Base-by-base conservation (phyloP, 1,139 yeast species). In the Chernovozyma aurita region DNA sequence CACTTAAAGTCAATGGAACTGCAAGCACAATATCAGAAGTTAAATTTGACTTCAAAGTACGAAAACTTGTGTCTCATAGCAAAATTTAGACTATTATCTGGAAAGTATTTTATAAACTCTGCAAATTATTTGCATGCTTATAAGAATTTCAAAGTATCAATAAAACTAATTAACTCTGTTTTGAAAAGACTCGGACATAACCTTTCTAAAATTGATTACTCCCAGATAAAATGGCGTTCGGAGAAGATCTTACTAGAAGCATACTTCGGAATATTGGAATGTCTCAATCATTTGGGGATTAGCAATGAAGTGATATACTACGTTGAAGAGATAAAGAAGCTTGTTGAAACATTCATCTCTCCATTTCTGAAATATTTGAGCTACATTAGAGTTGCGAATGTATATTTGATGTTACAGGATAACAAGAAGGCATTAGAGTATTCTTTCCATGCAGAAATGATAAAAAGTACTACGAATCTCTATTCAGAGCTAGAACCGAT, bases 251-350 rank as follows among this genome's bases (percentile, higher is more conserved):
- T 78, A 24, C 49, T 63, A 9, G 50, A 55, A 4, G 43, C 71
- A 4, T 72, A 71, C 46, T 51, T 53, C 13, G 38, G 42, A 9
- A 50, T 74, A 18, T 53, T 78, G 24, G 53, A 59, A 3, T 46
- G 60, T 1, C 61, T 65, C 37, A 55, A 63, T 16, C 65, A 62
- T 30, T 47, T 77, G 31, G 86, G 87, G 0, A 47, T 77, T 3
- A 60, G 78, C 0, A 74, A 74, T 43, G 85, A 80, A 37, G 61
- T 75, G 28, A 61, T 63, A 3, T 76, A 65, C 49, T 80, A 70
- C 51, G 44, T 67, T 12, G 57, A 59, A 4, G 87, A 81, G 44
- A 59, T 73, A 29, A 51, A 54, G 7, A 68, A 63, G 30, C 51
- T 77, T 17, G 50, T 61, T 30, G 49, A 47, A 7, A 36, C 55